Evolutionary conservation across 2,329 filamentous ascomycete genomes (phyloP), one percentile per base, ranked within the genome.

Genomic region (Diaporthe sp.): DNA sequence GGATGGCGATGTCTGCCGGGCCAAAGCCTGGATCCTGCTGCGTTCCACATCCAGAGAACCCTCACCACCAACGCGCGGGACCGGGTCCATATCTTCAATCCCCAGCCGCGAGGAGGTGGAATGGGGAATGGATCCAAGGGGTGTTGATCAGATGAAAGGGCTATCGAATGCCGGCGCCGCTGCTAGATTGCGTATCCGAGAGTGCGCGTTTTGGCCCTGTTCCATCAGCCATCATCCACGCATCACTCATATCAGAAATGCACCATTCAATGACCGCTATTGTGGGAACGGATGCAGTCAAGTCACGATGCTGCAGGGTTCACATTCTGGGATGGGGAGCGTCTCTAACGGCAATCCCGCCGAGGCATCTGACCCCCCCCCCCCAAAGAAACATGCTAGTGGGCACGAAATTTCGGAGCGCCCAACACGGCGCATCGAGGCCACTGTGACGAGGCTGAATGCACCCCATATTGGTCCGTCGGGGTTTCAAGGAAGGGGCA

Each of bases 141-240:
- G 46, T 31, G 76, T 60, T 75, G 73, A 75, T 77, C 76, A 75
- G 76, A 77, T 75, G 76, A 77, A 49, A 74, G 72, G 76, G 70
- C 73, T 75, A 58, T 73, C 73, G 55, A 73, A 70, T 67, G 37
- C 49, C 57, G 71, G 68, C 42, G 75, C 53, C 57, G 70, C 70
- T 71, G 28, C 55, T 67, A 77, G 37, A 71, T 75, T 75, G 61
- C 73, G 49, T 73, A 74, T 71, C 71, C 70, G 68, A 77, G 51
- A 70, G 51, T 42, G 71, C 46, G 55, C 71, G 76, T 75, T 75
- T 75, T 68, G 76, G 65, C 76, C 76, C 71, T 75, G 73, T 77
- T 67, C 71, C 76, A 77, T 71, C 73, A 60, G 65, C 71, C 73
- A 60, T 58, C 73, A 61, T 60, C 73, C 74, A 77, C 67, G 70